These are phyloP conservation scores for Brassica rapa DNA, from an alignment of 345 rosid genomes.

Conservation along the genomic window DNA sequence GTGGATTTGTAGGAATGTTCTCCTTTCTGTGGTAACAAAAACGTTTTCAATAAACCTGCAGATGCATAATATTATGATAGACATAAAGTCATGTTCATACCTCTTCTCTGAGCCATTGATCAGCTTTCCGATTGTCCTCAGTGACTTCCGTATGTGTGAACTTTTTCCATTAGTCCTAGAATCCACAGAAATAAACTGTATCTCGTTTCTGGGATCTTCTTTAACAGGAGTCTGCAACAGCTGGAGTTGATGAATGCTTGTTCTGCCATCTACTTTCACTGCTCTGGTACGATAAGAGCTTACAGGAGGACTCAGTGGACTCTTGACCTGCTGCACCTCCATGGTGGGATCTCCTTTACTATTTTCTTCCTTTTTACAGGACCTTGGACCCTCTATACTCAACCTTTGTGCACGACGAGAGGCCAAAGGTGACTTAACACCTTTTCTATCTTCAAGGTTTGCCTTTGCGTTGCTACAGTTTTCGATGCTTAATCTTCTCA, in stretches of 20 bases:
- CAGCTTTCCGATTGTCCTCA: conserved; percentile 80
- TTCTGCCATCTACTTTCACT: conserved; percentile 48
- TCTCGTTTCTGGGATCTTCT: conserved; percentile 44
- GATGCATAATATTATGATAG: not conserved
- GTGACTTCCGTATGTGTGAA: conserved; percentile 79
- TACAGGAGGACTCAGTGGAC: conserved; percentile 67
- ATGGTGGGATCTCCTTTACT: conserved; percentile 35
- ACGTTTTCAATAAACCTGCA: not conserved
- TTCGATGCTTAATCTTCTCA: conserved; percentile 57
- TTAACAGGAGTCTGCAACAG: conserved; percentile 61
- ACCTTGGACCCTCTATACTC: conserved; percentile 68
- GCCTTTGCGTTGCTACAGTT: conserved; percentile 50
- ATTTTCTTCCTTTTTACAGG: conserved; percentile 41
- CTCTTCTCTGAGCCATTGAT: conserved; percentile 83
- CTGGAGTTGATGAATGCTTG: conserved; percentile 57
- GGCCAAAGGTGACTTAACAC: conserved; percentile 52
- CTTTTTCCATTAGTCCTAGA: conserved; percentile 59
- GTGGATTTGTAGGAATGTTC: conserved; percentile 43
- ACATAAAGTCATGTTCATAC: conserved; percentile 38
- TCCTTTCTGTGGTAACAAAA: conserved; percentile 26
- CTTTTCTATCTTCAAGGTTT: conserved; percentile 49
- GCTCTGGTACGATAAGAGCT: conserved; percentile 48
- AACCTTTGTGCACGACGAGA: conserved; percentile 53
- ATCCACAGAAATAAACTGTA: conserved; percentile 51
- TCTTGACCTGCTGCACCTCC: conserved; percentile 41